Conservation (phyloP, 495 filamentous ascomycete genomes). For the Elaphomyces granulatus region DNA sequence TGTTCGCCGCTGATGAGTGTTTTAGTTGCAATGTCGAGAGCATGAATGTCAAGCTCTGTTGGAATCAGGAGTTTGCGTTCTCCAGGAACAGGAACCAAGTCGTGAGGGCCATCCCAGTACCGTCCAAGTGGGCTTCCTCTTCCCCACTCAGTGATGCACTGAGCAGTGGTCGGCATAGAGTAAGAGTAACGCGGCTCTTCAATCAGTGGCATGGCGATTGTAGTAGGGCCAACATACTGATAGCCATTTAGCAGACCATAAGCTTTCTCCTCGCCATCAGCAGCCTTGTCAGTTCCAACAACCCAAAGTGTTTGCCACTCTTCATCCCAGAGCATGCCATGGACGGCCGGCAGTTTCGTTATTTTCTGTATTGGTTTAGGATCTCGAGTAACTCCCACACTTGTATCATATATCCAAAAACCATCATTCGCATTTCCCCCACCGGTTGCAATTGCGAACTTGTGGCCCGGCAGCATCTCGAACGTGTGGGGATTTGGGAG, state of each 20-base stretch:
- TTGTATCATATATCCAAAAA: conserved; percentile 18
- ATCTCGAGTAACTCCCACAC: conserved; percentile 11
- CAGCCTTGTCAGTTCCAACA: conserved; percentile 15
- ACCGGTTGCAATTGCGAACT: conserved; percentile 16
- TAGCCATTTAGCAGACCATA: conserved; percentile 14
- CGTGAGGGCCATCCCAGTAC: conserved; percentile 19
- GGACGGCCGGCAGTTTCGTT: conserved; percentile 17
- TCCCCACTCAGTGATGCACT: conserved; percentile 17
- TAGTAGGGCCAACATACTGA: conserved; percentile 12
- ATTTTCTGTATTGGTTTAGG: conserved; percentile 17
- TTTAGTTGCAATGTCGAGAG: conserved; percentile 17
- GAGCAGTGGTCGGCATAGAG: conserved; percentile 6
- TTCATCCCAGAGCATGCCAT: conserved; percentile 21
- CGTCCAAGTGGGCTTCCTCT: no score
- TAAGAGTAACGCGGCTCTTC: conserved; percentile 10
- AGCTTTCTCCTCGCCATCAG: conserved; percentile 17
- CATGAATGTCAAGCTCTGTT: conserved; percentile 14
- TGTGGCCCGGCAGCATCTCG: conserved; percentile 14
- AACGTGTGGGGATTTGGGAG: conserved; percentile 17
- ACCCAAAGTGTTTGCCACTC: conserved; percentile 17
- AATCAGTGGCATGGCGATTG: no score
- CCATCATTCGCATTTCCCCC: conserved; percentile 17
- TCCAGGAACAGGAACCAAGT: conserved; percentile 18
- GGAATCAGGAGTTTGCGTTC: conserved; percentile 17
- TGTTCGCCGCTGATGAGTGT: no score